A percentile compares a stretch with the other conserved stretches of the same genome.
Conservation (phyloP, 2,329 filamentous ascomycete species). For the Penicillium glabrum region DNA sequence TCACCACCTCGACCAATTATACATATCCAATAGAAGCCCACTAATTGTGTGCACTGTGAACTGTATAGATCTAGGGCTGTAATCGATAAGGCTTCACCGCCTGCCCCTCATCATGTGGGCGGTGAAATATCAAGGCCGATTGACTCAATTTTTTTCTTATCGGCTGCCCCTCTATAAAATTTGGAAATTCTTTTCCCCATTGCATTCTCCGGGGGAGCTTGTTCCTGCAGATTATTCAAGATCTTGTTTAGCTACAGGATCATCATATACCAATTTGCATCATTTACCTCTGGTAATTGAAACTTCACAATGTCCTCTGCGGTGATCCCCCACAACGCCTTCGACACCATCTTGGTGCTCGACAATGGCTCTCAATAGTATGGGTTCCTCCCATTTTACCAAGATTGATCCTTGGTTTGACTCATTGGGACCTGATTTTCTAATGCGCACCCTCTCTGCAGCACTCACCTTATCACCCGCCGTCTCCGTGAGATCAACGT, state of each 20-base stretch:
- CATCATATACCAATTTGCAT: neutral
- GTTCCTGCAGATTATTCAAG: neutral
- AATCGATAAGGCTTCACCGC: neutral
- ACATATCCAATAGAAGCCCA: neutral
- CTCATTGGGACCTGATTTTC: neutral
- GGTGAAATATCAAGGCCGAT: neutral
- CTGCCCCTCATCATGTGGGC: neutral
- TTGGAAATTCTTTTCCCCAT: neutral
- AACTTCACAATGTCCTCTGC: slow-evolving; percentile 7
- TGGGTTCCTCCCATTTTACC: neutral
- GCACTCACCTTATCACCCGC: slow-evolving; percentile 66
- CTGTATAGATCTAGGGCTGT: neutral
- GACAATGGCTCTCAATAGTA: slow-evolving; percentile 59
- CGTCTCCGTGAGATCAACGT: slow-evolving; percentile 76
- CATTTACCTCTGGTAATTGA: neutral
- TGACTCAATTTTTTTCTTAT: neutral
- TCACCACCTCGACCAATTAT: neutral
- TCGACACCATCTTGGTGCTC: slow-evolving; percentile 67
- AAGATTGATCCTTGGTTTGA: neutral
- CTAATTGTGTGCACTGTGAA: neutral
- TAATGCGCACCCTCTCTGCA: slow-evolving; percentile 26
- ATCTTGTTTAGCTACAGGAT: neutral
- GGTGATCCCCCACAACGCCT: slow-evolving; percentile 30
- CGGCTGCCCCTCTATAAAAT: neutral
- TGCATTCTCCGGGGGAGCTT: neutral